Conservation (phyloP, 345 rosid species). For the Aegle marmelos region DNA sequence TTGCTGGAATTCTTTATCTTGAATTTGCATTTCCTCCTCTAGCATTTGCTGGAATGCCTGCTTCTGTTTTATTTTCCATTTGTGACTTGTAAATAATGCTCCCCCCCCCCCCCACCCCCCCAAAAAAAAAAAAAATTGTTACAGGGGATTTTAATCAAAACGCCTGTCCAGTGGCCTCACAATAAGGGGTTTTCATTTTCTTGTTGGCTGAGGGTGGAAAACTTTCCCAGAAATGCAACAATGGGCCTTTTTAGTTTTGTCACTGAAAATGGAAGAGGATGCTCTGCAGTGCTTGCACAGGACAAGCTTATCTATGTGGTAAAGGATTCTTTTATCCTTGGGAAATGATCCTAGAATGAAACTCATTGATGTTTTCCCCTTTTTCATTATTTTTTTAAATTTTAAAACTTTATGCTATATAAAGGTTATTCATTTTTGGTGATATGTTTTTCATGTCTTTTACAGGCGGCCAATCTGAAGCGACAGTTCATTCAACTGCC, state of each 20-base stretch:
- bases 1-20: not conserved
- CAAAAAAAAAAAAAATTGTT: constrained; percentile 1
- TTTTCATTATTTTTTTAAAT: not conserved
- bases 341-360: not conserved
- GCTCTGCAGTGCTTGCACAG: constrained; percentile 67
- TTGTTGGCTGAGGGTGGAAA: constrained; percentile 96
- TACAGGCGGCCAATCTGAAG: constrained; percentile 77
- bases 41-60: not conserved
- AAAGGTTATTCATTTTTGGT: constrained; percentile 7
- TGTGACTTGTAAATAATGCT: not conserved
- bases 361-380: not conserved
- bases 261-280: constrained; percentile 85
- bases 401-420: not conserved
- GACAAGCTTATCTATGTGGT: constrained; percentile 78
- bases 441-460: constrained; percentile 27
- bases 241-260: constrained; percentile 92
- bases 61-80: not conserved
- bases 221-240: constrained; percentile 62
- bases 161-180: constrained; percentile 92
- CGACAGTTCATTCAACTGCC: constrained; percentile 61
- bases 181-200: constrained; percentile 91
- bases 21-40: not conserved
- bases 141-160: constrained; percentile 78
- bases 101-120: not conserved
- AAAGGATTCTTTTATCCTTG: constrained; percentile 10